Evolutionary conservation across 2,329 filamentous ascomycete species (phyloP).

Genomic region (Aspergillus luchuensis): DNA sequence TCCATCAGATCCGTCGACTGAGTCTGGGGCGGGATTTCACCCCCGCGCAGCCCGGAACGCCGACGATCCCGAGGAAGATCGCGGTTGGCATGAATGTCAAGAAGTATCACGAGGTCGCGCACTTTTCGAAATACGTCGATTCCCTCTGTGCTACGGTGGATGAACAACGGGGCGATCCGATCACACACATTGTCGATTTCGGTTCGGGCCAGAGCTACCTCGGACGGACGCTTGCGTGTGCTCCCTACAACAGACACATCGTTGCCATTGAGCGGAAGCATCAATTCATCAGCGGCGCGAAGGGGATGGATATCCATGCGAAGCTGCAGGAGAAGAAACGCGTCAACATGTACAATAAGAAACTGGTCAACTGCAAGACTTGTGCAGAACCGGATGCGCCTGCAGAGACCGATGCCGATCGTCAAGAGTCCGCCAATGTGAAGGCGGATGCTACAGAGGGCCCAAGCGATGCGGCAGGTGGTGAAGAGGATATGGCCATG

Average conservation of each 20-base stretch:
- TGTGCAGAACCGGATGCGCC: constrained; percentile 22
- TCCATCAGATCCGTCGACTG: constrained; percentile 69
- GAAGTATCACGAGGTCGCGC: constrained; percentile 88
- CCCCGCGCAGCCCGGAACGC: constrained; percentile 37
- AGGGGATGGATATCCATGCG: constrained; percentile 78
- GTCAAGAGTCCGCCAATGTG: background rate
- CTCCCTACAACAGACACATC: constrained; percentile 82
- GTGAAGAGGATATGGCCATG: constrained; percentile 29
- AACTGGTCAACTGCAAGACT: constrained; percentile 44
- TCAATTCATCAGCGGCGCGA: constrained; percentile 83
- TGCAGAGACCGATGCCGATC: background rate
- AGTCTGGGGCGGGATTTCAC: constrained; percentile 66
- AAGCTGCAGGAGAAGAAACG: constrained; percentile 73
- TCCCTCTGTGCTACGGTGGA: constrained; percentile 62
- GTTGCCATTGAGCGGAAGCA: constrained; percentile 88
- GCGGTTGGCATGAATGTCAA: constrained; percentile 93
- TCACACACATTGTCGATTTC: constrained; percentile 92
- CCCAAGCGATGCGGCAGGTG: constrained; percentile 13
- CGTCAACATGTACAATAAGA: constrained; percentile 78
- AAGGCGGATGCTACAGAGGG: constrained; percentile 6
- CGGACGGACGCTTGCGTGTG: constrained; percentile 79
- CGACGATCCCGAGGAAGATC: constrained; percentile 67
- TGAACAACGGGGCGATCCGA: constrained; percentile 47
- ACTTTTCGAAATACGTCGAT: constrained; percentile 85
- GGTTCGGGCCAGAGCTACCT: constrained; percentile 97